A percentile compares a stretch with the other conserved stretches of the same genome.
These are phyloP conservation scores for Boletus vermiculosoides DNA, from an alignment of 768 basidiomycete genomes.

Conservation along the genomic window DNA sequence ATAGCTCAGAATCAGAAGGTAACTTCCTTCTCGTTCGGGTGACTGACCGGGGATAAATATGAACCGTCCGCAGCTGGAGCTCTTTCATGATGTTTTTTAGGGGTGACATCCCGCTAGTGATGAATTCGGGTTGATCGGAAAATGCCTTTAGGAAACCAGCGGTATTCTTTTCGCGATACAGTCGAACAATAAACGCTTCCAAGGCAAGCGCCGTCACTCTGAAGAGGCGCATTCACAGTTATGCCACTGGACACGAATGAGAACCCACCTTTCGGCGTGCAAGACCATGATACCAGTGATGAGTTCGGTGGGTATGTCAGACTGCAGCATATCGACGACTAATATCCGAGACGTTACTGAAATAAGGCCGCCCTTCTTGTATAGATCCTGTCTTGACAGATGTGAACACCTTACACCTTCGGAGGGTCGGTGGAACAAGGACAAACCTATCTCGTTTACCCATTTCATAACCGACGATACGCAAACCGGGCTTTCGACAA, in stretches of 20 bases:
- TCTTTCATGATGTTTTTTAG: conserved; percentile 92
- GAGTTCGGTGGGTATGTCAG: conserved; percentile 78
- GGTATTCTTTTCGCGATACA: conserved; percentile 88
- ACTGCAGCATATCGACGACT: conserved; percentile 90
- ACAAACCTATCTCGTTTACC: conserved; percentile 73
- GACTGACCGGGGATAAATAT: conserved; percentile 84
- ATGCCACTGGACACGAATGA: not conserved
- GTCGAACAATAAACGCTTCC: conserved; percentile 90
- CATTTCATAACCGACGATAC: conserved; percentile 81
- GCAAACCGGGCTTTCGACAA: conserved; percentile 80
- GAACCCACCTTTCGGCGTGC: conserved; percentile 80
- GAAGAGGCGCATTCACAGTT: not conserved
- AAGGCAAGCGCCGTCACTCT: conserved; percentile 82
- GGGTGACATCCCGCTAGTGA: conserved; percentile 89
- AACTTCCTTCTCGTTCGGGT: not conserved
- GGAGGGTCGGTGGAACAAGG: not conserved
- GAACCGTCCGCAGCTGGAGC: conserved; percentile 82
- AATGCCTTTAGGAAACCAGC: conserved; percentile 95
- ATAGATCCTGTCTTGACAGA: conserved; percentile 67
- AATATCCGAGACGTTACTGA: conserved; percentile 93
- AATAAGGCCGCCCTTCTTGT: conserved; percentile 84
- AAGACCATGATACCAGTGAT: conserved; percentile 89
- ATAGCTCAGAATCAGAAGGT: not conserved
- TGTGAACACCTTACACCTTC: conserved; percentile 8
- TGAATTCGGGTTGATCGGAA: conserved; percentile 94